Evolutionary conservation across 305 asterid genomes (phyloP).

Genomic region (Stenogyne calaminthoides): DNA sequence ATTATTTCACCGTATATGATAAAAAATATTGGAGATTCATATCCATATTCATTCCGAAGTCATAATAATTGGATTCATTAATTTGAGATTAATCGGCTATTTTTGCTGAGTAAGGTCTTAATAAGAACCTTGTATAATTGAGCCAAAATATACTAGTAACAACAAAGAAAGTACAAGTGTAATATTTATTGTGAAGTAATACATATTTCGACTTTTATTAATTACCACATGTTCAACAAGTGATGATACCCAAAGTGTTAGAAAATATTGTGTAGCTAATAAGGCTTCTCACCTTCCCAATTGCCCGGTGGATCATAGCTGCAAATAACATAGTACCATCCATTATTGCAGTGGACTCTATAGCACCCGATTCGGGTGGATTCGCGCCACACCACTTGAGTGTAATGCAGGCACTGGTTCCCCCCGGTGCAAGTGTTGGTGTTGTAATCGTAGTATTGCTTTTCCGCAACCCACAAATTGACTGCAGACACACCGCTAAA

Average conservation of each 20-base stretch:
- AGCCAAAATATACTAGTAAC: not conserved
- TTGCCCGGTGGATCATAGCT: conserved; percentile 65
- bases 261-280: not conserved
- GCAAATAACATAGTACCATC: conserved; percentile 59
- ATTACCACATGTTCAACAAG: too few relatives aligned
- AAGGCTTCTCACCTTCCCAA: conserved; percentile 55
- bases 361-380: conserved; percentile 52
- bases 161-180: not conserved
- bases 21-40: not conserved
- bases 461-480: conserved; percentile 44
- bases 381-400: too few relatives aligned
- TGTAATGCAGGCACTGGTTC: conserved; percentile 46
- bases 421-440: conserved; percentile 42
- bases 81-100: not conserved
- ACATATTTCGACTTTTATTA: too few relatives aligned
- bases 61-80: not conserved
- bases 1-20: too few relatives aligned
- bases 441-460: too few relatives aligned
- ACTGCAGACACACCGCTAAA: conserved; percentile 45
- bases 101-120: not conserved
- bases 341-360: conserved; percentile 44
- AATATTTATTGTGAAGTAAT: not conserved
- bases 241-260: not conserved
- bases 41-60: not conserved
- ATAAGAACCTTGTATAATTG: not conserved